Evolutionary conservation across 2,329 filamentous ascomycete species (phyloP), one percentile per base, ranked within the genome.

Genomic region (Pseudocercospora fuligena): DNA sequence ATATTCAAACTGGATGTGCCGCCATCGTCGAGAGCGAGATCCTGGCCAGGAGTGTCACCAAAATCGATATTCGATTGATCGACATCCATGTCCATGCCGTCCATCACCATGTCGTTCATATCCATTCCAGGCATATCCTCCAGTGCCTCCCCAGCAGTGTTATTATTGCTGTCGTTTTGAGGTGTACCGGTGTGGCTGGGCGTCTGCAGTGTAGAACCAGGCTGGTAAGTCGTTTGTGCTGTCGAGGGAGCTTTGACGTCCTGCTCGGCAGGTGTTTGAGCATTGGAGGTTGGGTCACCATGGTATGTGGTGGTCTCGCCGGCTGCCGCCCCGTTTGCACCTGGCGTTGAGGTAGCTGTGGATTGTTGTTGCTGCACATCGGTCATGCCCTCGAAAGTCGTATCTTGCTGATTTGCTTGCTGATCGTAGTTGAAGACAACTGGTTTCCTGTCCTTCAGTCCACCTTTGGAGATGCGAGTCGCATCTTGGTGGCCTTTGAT

Each of bases 331-430:
- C 60, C 65, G 9, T 68, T 66, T 47, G 66, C 66, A 14, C 53
- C 54, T 11, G 56, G 89, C 89, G 77, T 93, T 89, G 51, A 91
- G 80, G 69, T 90, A 88, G 47, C 29, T 19, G 65, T 60, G 31
- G 51, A 58, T 36, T 56, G 65, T 16, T 64, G 66, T 21, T 57
- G 59, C 19, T 62, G 70, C 14, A 16, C 59, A 27, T 33, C 60
- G 61, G 60, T 67, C 53, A 31, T 56, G 43, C 60, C 57, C 27
- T 64, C 59, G 27, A 60, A 23, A 27, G 51, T 29, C 29, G 33
- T 66, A 23, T 66, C 69, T 57, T 69, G 61, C 27, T 64, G 61
- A 40, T 47, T 53, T 19, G 56, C 16, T 49, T 68, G 65, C 49
- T 69, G 64, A 8, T 54, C 53, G 56, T 54, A 66, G 60, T 63